Base-by-base conservation (phyloP, 768 basidiomycete genomes). In the Hortiboletus flavorubellus region DNA sequence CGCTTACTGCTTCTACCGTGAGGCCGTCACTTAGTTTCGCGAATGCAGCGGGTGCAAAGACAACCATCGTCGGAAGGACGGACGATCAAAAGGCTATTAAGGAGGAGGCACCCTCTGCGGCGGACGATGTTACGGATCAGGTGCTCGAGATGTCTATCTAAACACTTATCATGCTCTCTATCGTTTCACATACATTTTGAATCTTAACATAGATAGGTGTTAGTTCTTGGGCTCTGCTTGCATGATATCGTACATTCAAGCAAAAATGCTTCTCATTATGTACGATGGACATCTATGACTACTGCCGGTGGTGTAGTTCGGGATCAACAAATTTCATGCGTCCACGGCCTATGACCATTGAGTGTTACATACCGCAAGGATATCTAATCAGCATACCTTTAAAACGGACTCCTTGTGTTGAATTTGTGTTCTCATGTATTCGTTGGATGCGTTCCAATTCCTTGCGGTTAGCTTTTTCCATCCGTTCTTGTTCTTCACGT, bases 21-120 rank as follows among this genome's bases (percentile, higher is more conserved):
- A 79, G 89, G 51, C 86, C 91, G 0, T 77, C 80, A 5, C 76
- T 93, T 60, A 93, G 91, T 66, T 95, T 95, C 62, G 91, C 92
- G 0, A 86, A 78, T 51, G 92, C 86, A 38, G 88, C 89, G 2
- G 78, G 81, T 15, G 61, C 62, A 18, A 73, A 64, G 56, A 54
- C 53, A 29, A 51, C 61, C 23, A 41, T 56, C 45, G 52, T 46
- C 0, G 56, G 6, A 40, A 64, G 54, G 39, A 61, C 58, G 41
- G 62, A 69, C 23, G 63, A 64, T 35, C 48, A 59, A 33, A 53
- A 55, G n/a, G 46, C 18, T 43, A 37, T 15, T 4, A 54, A 57
- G 26, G 62, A 59, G 33, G 60, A 58, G 5, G 14, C 35, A 21
- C 31, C 16, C 2, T 11, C 47, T 7, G 45, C 35, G 21, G 39